A percentile compares a stretch with the other conserved stretches of the same genome.
These are phyloP conservation scores for Apophysomyces ossiformis DNA, from an alignment of 371 early-diverging fungal species.

Conservation along the genomic window DNA sequence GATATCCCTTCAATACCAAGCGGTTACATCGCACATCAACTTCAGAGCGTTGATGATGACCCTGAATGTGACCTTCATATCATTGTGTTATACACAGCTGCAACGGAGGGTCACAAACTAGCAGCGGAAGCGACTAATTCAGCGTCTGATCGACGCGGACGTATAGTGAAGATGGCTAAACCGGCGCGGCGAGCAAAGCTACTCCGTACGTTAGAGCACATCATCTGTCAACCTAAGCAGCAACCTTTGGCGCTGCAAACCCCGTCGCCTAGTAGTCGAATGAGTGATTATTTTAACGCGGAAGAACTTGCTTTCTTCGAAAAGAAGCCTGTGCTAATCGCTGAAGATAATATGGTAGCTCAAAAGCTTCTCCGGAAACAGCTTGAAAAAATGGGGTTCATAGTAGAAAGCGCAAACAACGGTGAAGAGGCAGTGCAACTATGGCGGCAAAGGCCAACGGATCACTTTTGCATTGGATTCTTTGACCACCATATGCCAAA, in stretches of 20 bases:
- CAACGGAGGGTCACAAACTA: slow-evolving; percentile 49
- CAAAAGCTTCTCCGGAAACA: slow-evolving; percentile 50
- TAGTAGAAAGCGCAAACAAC: slow-evolving; percentile 53
- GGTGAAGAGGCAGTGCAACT: slow-evolving; percentile 52
- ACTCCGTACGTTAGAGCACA: slow-evolving; percentile 42
- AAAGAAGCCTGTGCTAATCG: slow-evolving; percentile 46
- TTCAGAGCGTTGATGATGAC: slow-evolving; percentile 51
- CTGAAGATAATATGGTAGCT: slow-evolving; percentile 56
- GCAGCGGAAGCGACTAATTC: slow-evolving; percentile 49
- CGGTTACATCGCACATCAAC: slow-evolving; percentile 41
- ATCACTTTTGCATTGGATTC: slow-evolving; percentile 49
- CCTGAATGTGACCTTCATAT: slow-evolving; percentile 53
- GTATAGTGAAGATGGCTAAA: slow-evolving; percentile 59
- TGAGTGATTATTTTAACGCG: slow-evolving; percentile 41
- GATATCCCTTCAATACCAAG: slow-evolving; percentile 51
- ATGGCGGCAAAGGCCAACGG: slow-evolving; percentile 34
- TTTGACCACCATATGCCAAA: slow-evolving; percentile 62
- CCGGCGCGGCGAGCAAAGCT: slow-evolving; percentile 60
- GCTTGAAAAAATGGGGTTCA: slow-evolving; percentile 52
- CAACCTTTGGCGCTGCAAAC: slow-evolving; percentile 2
- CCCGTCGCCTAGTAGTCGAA: slow-evolving; percentile 21
- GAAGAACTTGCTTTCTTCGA: slow-evolving; percentile 42
- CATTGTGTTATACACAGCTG: slow-evolving; percentile 46
- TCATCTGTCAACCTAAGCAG: slow-evolving; percentile 31
- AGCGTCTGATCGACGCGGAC: slow-evolving; percentile 45